Percentiles rank a stretch among this genome's conserved stretches.
Conservation (phyloP, 2,329 filamentous ascomycete genomes). For the Gliomastix tumulicola region DNA sequence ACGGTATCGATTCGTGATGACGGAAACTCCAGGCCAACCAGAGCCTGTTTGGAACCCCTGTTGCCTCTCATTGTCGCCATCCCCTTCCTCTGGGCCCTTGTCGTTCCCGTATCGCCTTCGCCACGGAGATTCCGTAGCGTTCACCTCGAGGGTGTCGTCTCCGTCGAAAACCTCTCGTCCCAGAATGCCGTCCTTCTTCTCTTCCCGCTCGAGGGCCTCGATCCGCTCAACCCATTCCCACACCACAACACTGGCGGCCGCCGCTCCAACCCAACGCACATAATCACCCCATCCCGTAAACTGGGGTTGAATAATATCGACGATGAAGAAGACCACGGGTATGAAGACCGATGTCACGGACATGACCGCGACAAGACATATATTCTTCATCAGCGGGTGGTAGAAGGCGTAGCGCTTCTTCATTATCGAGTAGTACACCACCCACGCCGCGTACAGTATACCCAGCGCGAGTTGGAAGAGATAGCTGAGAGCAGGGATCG, state of each 20-base stretch:
- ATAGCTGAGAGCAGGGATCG: constrained; percentile 85
- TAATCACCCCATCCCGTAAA: constrained; percentile 93
- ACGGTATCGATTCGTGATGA: neutral
- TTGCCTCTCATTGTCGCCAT: constrained; percentile 3
- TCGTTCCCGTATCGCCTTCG: constrained; percentile 29
- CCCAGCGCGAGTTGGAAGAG: constrained; percentile 84
- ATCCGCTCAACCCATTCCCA: constrained; percentile 98
- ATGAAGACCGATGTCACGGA: constrained; percentile 79
- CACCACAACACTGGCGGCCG: constrained; percentile 90
- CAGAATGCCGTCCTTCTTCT: constrained; percentile 88
- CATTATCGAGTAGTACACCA: constrained; percentile 87
- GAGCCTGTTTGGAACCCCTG: neutral
- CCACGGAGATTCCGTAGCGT: constrained; percentile 44
- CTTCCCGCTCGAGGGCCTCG: constrained; percentile 83
- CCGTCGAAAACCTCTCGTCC: constrained; percentile 89
- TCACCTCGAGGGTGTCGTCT: constrained; percentile 78
- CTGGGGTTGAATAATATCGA: constrained; percentile 79
- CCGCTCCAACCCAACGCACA: constrained; percentile 91
- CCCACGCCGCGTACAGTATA: constrained; percentile 85
- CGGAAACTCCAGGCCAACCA: neutral
- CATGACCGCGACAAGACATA: constrained; percentile 70
- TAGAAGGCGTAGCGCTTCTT: constrained; percentile 90
- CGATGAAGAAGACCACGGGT: constrained; percentile 86
- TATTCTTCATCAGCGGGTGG: constrained; percentile 85
- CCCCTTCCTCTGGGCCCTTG: constrained; percentile 11